These are phyloP conservation scores for Diaporthe amygdali DNA, from an alignment of 2,329 filamentous ascomycete genomes.

Conservation along the genomic window DNA sequence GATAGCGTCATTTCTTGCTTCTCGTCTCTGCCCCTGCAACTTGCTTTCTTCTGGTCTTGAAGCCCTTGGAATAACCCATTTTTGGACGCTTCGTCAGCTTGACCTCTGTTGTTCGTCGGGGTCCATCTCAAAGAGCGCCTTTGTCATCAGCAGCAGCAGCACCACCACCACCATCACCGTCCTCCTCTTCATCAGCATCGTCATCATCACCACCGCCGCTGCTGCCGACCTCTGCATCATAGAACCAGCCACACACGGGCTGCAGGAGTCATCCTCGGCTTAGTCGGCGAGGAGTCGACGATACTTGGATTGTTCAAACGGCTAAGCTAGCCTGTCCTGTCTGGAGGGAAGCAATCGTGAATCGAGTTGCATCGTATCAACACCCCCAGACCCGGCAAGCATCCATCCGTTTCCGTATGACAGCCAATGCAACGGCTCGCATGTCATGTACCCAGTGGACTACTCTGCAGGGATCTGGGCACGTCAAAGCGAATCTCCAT, in stretches of 20 bases:
- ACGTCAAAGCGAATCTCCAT: background rate
- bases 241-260: background rate
- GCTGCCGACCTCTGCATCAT: background rate
- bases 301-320: no score
- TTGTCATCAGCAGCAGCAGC: background rate
- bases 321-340: background rate
- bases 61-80: background rate
- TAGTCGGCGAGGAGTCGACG: background rate
- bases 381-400: background rate
- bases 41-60: background rate
- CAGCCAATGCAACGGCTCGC: constrained; percentile 8
- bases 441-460: background rate
- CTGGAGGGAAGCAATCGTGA: background rate
- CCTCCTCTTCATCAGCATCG: background rate
- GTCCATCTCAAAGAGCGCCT: background rate
- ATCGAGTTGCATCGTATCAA: background rate
- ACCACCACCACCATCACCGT: background rate
- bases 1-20: background rate
- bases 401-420: constrained; percentile 6
- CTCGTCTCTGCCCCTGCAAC: background rate
- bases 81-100: constrained; percentile 7
- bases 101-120: background rate
- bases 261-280: background rate
- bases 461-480: background rate
- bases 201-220: background rate